These are phyloP conservation scores for Viridothelium virens DNA, from an alignment of 495 filamentous ascomycete genomes.

Conservation along the genomic window DNA sequence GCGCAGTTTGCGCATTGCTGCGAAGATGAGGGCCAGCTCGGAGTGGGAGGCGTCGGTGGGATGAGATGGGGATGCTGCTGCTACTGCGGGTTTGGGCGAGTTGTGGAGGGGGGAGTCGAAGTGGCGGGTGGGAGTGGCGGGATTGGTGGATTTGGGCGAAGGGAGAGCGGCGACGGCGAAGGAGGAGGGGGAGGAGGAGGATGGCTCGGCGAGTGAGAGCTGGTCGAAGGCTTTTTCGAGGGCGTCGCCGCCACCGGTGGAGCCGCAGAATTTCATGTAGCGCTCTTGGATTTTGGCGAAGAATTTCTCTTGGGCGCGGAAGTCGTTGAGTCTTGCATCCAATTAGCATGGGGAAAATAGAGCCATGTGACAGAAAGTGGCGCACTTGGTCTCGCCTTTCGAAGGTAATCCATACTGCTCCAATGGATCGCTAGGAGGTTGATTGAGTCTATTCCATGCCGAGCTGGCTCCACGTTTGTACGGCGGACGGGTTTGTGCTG, in stretches of 20 bases:
- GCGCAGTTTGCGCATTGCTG: conserved; percentile 82
- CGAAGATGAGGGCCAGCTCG: conserved; percentile 54
- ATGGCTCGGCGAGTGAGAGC: conserved; percentile 43
- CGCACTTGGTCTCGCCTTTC: conserved; percentile 61
- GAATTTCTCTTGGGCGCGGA: conserved; percentile 70
- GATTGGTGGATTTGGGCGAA: neutral
- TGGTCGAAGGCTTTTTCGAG: conserved; percentile 67
- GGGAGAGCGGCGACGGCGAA: conserved; percentile 36
- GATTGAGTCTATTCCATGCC: conserved; percentile 63
- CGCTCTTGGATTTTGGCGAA: conserved; percentile 76
- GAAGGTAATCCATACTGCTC: conserved; percentile 75
- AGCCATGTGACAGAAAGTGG: conserved; percentile 1
- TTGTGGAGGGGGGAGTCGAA: conserved; percentile 19
- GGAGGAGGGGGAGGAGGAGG: conserved; percentile 37
- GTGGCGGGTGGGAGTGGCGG: conserved; percentile 18
- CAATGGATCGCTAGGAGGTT: conserved; percentile 61
- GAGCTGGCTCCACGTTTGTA: conserved; percentile 44
- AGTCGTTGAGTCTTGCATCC: conserved; percentile 57
- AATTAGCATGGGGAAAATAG: neutral
- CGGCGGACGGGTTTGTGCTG: conserved; percentile 27
- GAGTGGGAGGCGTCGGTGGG: conserved; percentile 35
- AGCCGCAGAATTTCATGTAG: conserved; percentile 79
- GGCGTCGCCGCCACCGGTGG: conserved; percentile 53
- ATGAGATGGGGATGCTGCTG: conserved; percentile 12
- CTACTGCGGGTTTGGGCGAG: conserved; percentile 15